Evolutionary conservation across 495 filamentous ascomycete genomes (phyloP), one percentile per base, ranked within the genome.

Genomic region (Penicillium macrosclerotiorum): DNA sequence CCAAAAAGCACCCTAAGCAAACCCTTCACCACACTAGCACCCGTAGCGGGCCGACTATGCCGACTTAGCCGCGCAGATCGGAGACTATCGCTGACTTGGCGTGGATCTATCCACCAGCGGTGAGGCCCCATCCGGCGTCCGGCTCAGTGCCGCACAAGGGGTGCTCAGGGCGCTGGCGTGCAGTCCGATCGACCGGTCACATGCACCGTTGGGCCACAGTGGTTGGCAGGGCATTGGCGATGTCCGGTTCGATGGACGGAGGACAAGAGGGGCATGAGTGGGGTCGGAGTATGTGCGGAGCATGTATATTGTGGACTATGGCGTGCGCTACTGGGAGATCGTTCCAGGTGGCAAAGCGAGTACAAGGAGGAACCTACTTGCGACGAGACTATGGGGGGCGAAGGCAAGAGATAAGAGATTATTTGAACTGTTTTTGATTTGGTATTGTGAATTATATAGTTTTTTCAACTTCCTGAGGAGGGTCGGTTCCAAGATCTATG

Each of bases 11-110:
- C 42, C 38, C 46, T 30, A 33, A 39, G 13, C 38, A 49, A 42
- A 29, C 45, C 45, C 54, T 49, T 53, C 41, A 49, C 26, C 18
- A 32, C 31, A 42, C 49, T 54, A 54, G 33, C 40, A 33, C 4
- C 39, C 37, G 20, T 52, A 49, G 37, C 49, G 49, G 39, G 44
- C 45, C 42, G 46, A 45, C 47, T 45, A 57, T 54, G 52, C 59
- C 55, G 55, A 51, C 43, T 40, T 59, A 59, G 49, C 56, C 59
- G 59, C 52, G 55, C 31, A 31, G 55, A 59, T 62, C 59, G 38
- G 35, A 37, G 29, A 43, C 50, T 47, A 51, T 54, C 32, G 27
- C 30, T 20, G 14, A 14, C 38, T 54, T 57, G 42, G 47, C 42
- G 52, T 45, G 48, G 57, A 60, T 60, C 49, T 43, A 43, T 57